phyloP scores from a whole-genome alignment of 768 basidiomycete genomes.

The Hericium alpestre region DNA sequence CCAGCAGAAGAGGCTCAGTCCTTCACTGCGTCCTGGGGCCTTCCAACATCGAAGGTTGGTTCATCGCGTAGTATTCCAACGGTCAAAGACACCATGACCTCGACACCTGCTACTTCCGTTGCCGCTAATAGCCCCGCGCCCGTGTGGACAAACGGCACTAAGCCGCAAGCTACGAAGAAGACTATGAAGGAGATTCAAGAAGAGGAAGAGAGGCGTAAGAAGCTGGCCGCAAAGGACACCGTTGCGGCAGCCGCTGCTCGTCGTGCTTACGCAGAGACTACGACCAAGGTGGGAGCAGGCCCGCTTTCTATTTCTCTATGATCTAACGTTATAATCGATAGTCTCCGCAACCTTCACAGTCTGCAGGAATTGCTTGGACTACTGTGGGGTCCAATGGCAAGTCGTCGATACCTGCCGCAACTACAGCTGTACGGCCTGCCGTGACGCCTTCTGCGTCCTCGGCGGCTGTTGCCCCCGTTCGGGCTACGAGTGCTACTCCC shows the following conservation, averaged over 20 bases:
- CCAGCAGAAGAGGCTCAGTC: slow-evolving; percentile 46
- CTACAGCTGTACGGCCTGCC: slow-evolving; percentile 16
- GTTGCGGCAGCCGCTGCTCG: slow-evolving; percentile 44
- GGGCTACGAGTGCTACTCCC: slow-evolving; percentile 2
- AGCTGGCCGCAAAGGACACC: slow-evolving; percentile 33
- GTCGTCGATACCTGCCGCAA: slow-evolving; percentile 23
- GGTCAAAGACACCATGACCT: slow-evolving; percentile 26
- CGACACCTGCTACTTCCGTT: slow-evolving; percentile 26
- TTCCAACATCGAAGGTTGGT: slow-evolving; percentile 75
- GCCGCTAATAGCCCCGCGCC: slow-evolving; percentile 16
- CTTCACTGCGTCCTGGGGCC: slow-evolving; percentile 73
- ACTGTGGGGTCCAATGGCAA: slow-evolving; percentile 80
- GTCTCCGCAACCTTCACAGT: slow-evolving; percentile 13
- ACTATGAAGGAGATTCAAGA: slow-evolving; percentile 99
- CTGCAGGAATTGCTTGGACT: slow-evolving; percentile 60
- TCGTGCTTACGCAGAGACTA: slow-evolving; percentile 71
- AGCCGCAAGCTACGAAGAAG: slow-evolving; percentile 58
- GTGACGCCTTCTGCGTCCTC: slow-evolving; percentile 26
- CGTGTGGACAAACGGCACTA: slow-evolving; percentile 67
- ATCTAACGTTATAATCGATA: slow-evolving; percentile 1
- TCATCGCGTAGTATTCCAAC: slow-evolving; percentile 9
- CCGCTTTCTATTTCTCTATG: not conserved
- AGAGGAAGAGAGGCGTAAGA: slow-evolving; percentile 87
- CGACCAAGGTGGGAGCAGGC: slow-evolving; percentile 46
- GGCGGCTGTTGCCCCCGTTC: slow-evolving; percentile 20